Percentiles rank a stretch among this genome's conserved stretches.
Conservation (phyloP, 148 eudicot species). For the Fagopyrum homotropicum region DNA sequence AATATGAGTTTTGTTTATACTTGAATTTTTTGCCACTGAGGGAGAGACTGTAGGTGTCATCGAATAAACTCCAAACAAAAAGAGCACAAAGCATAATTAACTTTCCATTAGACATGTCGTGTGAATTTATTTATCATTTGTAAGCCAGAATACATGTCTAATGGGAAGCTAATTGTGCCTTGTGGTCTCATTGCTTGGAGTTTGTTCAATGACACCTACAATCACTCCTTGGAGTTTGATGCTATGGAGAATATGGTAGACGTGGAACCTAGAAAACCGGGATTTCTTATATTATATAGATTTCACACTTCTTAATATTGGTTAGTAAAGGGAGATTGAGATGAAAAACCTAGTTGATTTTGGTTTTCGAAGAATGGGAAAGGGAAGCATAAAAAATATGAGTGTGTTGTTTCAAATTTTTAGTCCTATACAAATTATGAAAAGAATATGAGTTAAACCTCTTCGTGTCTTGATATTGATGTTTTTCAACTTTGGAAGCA, state of each 20-base stretch:
- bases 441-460: constrained; percentile 8
- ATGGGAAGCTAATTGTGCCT: no score
- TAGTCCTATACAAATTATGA: background rate
- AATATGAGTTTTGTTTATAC: no score
- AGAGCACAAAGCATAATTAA: no score
- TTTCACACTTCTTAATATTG: background rate
- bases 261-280: background rate
- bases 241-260: background rate
- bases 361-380: background rate
- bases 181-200: no score
- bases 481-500: constrained; percentile 18
- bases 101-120: no score
- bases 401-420: background rate
- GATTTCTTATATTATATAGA: background rate
- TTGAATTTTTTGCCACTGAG: no score
- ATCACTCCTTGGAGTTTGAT: background rate
- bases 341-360: background rate
- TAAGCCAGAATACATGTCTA: no score
- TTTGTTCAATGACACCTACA: no score
- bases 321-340: background rate
- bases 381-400: background rate
- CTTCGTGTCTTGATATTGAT: constrained; percentile 15
- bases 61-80: no score
- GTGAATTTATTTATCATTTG: no score
- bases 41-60: no score